phyloP scores from a whole-genome alignment of 768 basidiomycete genomes.

The Mrakia frigida region DNA sequence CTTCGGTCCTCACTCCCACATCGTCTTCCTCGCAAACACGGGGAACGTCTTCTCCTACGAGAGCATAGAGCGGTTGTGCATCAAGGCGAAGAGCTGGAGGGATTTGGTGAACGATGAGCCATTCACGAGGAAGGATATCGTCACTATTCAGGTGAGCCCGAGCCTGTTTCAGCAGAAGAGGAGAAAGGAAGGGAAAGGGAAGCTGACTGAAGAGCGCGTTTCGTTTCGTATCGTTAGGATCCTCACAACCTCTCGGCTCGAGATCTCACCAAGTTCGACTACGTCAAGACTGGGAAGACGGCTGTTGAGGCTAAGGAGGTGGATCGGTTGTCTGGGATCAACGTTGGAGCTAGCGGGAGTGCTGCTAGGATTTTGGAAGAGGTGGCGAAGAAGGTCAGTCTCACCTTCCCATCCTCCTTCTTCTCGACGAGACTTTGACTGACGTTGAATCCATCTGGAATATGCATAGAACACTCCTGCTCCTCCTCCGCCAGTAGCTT shows the following conservation, averaged over 20 bases:
- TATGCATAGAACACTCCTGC: conserved; percentile 21
- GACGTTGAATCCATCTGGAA: too few species aligned
- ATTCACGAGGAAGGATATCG: conserved; percentile 84
- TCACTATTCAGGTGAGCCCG: conserved; percentile 69
- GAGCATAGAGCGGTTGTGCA: conserved; percentile 51
- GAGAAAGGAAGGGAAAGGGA: neutral
- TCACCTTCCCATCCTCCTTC: neutral
- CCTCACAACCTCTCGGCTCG: conserved; percentile 45
- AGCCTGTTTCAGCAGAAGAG: neutral
- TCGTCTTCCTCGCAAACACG: conserved; percentile 80
- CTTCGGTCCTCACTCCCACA: conserved; percentile 92
- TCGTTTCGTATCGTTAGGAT: conserved; percentile 36
- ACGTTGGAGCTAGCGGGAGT: conserved; percentile 46
- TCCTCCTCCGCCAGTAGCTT: conserved; percentile 29
- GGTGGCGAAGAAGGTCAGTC: conserved; percentile 44
- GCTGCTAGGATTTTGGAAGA: conserved; percentile 45
- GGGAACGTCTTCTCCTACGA: conserved; percentile 93
- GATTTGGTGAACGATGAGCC: conserved; percentile 81
- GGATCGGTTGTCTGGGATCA: conserved; percentile 46
- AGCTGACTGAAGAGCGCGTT: neutral
- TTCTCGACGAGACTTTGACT: neutral
- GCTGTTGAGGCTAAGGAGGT: conserved; percentile 37
- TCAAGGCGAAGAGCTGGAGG: conserved; percentile 57
- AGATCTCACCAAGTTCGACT: conserved; percentile 48
- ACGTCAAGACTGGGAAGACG: conserved; percentile 46